These are phyloP conservation scores for Neurospora crassa DNA, from an alignment of 2,329 filamentous ascomycete species.

Conservation along the genomic window DNA sequence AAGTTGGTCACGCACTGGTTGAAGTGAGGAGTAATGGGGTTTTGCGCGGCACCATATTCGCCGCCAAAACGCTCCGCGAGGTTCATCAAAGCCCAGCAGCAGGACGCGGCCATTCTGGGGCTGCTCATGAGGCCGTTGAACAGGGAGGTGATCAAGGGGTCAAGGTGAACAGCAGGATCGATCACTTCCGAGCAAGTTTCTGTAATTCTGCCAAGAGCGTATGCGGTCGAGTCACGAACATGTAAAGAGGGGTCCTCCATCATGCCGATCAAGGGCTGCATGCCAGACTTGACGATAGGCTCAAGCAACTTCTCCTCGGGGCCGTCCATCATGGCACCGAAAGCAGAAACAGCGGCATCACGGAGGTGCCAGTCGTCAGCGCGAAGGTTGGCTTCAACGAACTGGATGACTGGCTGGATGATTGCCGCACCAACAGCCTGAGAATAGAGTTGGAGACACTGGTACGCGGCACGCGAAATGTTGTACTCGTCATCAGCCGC, in stretches of 20 bases:
- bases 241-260: conserved; percentile 87
- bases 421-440: conserved; percentile 81
- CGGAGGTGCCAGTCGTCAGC: conserved; percentile 89
- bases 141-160: conserved; percentile 74
- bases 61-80: conserved; percentile 90
- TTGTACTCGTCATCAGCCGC: conserved; percentile 97
- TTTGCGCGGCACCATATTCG: conserved; percentile 65
- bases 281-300: conserved; percentile 89
- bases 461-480: conserved; percentile 86
- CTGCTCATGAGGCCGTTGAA: conserved; percentile 86
- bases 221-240: conserved; percentile 92
- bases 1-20: conserved; percentile 82
- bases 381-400: conserved; percentile 86
- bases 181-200: conserved; percentile 89
- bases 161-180: conserved; percentile 73
- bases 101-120: conserved; percentile 94
- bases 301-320: conserved; percentile 88
- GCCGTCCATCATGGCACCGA: conserved; percentile 97
- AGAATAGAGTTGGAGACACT: conserved; percentile 90
- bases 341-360: conserved; percentile 93
- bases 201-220: conserved; percentile 90
- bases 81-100: conserved; percentile 99
- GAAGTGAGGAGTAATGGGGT: conserved; percentile 85
- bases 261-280: conserved; percentile 79
- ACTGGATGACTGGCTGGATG: conserved; percentile 76